Evolutionary conservation across 2,329 filamentous ascomycete genomes (phyloP), one percentile per base, ranked within the genome.

Genomic region (Cladosporium sphaerospermum): DNA sequence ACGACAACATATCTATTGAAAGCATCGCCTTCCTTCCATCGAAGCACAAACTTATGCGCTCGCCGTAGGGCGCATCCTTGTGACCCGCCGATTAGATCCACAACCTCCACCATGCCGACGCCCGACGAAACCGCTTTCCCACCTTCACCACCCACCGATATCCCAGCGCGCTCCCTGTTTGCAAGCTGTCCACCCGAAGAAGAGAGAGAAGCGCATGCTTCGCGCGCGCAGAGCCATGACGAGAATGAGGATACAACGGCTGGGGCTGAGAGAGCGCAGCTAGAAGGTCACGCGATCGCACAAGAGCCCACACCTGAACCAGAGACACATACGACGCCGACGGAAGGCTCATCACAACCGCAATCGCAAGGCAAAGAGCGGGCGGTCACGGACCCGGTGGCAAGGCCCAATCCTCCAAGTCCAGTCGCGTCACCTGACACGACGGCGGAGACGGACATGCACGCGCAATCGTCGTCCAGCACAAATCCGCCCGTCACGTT

Each of bases 161-260:
- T 53, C 3, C 57, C 54, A n/a, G 55, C 60, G 23, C 57, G 57
- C 28, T 46, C 55, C 11, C 56, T 53, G 36, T 64, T 63, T 58
- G 67, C 71, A 33, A 71, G 70, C 59, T 77, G 74, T 64, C 74
- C 74, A 44, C 70, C 71, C 44, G 70, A 72, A 45, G 70, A 72
- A 61, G 69, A 71, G 46, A 33, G 52, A 19, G 32, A 44, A 44
- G 13, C 33, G 19, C 19, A 37, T 16, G 32, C 32, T 9, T 39
- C 36, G 45, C 63, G 57, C 16, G 63, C 65, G 46, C 63, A 67
- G 42, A 33, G 32, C 4, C n/a, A 33, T 32, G 31, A 37, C 50
- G 54, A 45, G 53, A 54, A 67, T 18, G 59, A 63, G 51, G 62
- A 67, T 54, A 62, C 64, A 33, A 52, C 62, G 50, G 58, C 62